Conservation (phyloP, 225 moss, liverwort and hornwort species). For the Sphagnum tenellum region DNA sequence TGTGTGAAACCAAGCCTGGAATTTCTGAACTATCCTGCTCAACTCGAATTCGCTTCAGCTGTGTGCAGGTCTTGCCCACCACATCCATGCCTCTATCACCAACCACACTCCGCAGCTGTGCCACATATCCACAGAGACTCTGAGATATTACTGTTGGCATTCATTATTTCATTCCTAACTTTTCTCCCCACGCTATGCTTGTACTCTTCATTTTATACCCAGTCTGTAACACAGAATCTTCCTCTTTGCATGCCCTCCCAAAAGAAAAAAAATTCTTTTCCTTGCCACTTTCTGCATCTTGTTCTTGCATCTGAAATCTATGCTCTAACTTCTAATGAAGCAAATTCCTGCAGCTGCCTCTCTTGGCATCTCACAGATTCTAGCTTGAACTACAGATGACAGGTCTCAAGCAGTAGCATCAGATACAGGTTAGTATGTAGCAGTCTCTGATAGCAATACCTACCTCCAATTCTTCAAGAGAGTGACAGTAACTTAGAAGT, state of each 20-base stretch:
- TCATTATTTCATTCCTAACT: background rate
- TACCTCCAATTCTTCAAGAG: conserved; percentile 67
- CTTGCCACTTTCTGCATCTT: background rate
- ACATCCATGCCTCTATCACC: conserved; percentile 67
- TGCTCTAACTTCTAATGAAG: background rate
- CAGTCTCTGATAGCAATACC: background rate
- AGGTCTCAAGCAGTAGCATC: background rate
- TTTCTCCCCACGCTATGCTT: too few relatives aligned
- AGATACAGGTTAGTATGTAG: background rate
- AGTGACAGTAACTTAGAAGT: conserved; percentile 44
- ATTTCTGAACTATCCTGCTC: conserved; percentile 29
- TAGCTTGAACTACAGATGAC: background rate
- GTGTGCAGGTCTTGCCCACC: conserved; percentile 55
- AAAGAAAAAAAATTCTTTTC: background rate
- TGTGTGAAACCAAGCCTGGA: conserved; percentile 29
- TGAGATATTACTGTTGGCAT: background rate
- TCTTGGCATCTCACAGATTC: background rate
- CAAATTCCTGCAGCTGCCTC: background rate
- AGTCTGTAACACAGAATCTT: background rate
- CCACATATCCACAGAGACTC: background rate
- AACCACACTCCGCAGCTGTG: conserved; percentile 53
- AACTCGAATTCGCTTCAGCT: conserved; percentile 58
- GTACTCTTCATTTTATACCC: background rate
- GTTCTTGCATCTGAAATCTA: background rate
- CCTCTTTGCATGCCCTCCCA: background rate